These are phyloP conservation scores for Starmera pachycereana DNA, from an alignment of 805 yeast species.

Conservation along the genomic window DNA sequence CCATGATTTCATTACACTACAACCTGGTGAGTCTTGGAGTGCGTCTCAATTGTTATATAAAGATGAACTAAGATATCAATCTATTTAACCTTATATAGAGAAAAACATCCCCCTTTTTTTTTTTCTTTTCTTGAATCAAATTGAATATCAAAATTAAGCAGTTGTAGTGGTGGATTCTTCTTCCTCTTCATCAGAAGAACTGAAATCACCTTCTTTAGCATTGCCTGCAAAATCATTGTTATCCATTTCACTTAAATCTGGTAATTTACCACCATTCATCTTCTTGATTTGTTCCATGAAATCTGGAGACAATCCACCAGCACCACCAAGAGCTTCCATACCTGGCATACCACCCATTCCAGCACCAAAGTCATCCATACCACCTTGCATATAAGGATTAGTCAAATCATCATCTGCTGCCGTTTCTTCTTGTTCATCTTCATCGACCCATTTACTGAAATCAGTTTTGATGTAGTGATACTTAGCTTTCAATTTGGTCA, in stretches of 20 bases:
- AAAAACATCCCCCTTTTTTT: too few species aligned
- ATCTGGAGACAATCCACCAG: background rate
- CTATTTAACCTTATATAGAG: conserved; percentile 22
- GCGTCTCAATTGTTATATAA: conserved; percentile 53
- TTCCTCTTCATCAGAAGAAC: conserved; percentile 24
- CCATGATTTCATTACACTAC: conserved; percentile 47
- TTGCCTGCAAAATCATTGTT: background rate
- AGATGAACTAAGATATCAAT: conserved; percentile 54
- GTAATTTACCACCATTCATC: conserved; percentile 8
- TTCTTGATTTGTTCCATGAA: background rate
- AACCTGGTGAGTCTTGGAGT: conserved; percentile 68
- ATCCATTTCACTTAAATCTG: background rate
- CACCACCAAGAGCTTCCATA: conserved; percentile 12
- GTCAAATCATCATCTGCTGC: conserved; percentile 22
- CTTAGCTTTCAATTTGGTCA: conserved; percentile 78
- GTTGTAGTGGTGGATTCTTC: conserved; percentile 4
- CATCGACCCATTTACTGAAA: conserved; percentile 97
- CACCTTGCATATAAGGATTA: conserved; percentile 24
- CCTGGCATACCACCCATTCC: conserved; percentile 18
- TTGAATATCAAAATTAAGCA: background rate
- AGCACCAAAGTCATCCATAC: conserved; percentile 21
- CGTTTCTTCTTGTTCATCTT: conserved; percentile 70
- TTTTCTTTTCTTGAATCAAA: too few species aligned
- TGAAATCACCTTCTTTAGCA: conserved; percentile 18
- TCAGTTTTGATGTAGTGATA: conserved; percentile 82